Base-by-base conservation (phyloP, 2,329 filamentous ascomycete species). In the Diaporthe longicolla region DNA sequence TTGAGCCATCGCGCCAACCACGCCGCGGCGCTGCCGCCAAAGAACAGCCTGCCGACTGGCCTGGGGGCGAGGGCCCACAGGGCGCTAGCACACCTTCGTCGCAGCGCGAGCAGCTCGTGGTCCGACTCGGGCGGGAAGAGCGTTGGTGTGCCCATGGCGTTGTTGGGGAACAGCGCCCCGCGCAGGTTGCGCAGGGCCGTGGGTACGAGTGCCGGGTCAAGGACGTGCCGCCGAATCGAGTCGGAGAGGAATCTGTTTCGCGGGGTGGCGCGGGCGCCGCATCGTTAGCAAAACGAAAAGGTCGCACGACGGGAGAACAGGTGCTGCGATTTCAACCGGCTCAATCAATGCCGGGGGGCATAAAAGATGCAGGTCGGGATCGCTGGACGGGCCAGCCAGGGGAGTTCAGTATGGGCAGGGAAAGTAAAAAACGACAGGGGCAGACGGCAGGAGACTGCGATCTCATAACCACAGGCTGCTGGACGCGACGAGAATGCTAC, bases 131-230 rank as follows among this genome's bases (percentile, higher is more conserved):
- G 91, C 69, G 92, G 88, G 70, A 88, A 84, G 77, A 92, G 84
- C 74, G 89, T 88, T 78, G 91, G 86, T 77, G 90, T 89, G 74
- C 92, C 93, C 76, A 93, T 92, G 78, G 90, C 87, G 83, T 97
- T 97, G 84, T 94, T 93, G 77, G 97, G 96, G 82, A 98, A 98
- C 72, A 98, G 86, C 75, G 93, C 90, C 79, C 90, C 91, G 81
- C 97, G 93, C 79, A 94, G 88, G 77, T 91, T 89, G 81, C 91
- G 90, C 79, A 96, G 89, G 77, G 94, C 83, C 81, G 87, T 87
- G 81, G 93, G 91, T 72, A 95, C 86, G 78, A 89, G 87, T 76
- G 88, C 87, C 78, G 92, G 87, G 83, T 92, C 89, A 76, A 95
- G 86, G 75, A 94, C 81, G 80, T 89, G 84, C 72, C 83, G 84